phyloP scores from a whole-genome alignment of 179 eudicot genomes.

The Beta corolliflora region DNA sequence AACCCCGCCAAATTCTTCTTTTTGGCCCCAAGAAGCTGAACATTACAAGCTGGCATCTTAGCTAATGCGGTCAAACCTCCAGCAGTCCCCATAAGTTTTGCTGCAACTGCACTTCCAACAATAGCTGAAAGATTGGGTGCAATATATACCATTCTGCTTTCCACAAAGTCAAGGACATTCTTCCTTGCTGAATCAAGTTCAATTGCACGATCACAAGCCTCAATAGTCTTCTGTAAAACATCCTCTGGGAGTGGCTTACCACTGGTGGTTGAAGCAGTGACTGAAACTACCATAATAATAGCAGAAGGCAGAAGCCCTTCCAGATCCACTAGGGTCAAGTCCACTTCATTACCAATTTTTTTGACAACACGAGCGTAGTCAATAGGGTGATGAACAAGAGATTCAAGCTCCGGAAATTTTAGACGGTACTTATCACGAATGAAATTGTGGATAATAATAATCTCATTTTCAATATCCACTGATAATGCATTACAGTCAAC shows the following conservation, averaged over 20 bases:
- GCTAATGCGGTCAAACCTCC: slow-evolving; percentile 86
- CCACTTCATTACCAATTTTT: slow-evolving; percentile 85
- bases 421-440: slow-evolving; percentile 91
- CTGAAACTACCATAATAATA: slow-evolving; percentile 93
- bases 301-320: slow-evolving; percentile 95
- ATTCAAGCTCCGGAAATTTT: slow-evolving; percentile 94
- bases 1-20: slow-evolving; percentile 89
- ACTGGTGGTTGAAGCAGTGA: slow-evolving; percentile 95
- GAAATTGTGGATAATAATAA: slow-evolving; percentile 80
- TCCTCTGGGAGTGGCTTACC: slow-evolving; percentile 95
- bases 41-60: slow-evolving; percentile 98
- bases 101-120: slow-evolving; percentile 97
- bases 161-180: slow-evolving; percentile 94
- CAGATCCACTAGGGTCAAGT: slow-evolving; percentile 89
- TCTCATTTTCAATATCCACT: slow-evolving; percentile 94
- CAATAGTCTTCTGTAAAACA: slow-evolving; percentile 72
- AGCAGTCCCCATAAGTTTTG: slow-evolving; percentile 96
- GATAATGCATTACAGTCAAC: slow-evolving; percentile 89
- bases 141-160: slow-evolving; percentile 90
- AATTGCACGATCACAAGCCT: slow-evolving; percentile 96
- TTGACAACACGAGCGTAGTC: slow-evolving; percentile 96
- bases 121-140: slow-evolving; percentile 97
- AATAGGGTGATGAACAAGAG: slow-evolving; percentile 95
- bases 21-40: slow-evolving; percentile 90
- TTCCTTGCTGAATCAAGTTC: slow-evolving; percentile 82